Evolutionary conservation across 2,329 filamentous ascomycete species (phyloP), one percentile per base, ranked within the genome.

Genomic region (Trichoderma gracile): DNA sequence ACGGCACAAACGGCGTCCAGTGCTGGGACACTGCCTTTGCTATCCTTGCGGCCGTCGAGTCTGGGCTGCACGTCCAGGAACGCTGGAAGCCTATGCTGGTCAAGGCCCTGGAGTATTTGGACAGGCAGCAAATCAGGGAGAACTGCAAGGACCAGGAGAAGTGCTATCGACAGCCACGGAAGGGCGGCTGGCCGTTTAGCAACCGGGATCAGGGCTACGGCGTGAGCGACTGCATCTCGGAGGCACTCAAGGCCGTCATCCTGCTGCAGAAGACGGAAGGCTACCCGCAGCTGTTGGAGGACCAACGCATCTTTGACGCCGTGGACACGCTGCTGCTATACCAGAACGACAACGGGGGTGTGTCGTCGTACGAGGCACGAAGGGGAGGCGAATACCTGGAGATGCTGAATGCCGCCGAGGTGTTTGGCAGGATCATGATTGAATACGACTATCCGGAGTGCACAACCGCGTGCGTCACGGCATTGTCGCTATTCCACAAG

Each of bases 401-500:
- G 76, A 83, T 88, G 75, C 84, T 99, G 49, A 99, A 99, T 72
- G 94, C 94, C 0, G 95, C 95, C 1, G 95, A 99, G 75, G 93
- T 99, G 0, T 99, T 99, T 76, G 93, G 92, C 15, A 86, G 89
- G 21, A 99, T 99, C 78, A 99, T 99, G 95, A 89, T 99, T 61
- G 94, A 98, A 74, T 99, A 99, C 75, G 92, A 97, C 75, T 98
- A 99, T 73, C 93, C 94, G 0, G 95, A 99, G 77, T 99, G 95
- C 80, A 99, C 95, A 0, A 98, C 95, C 2, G 93, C 95, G 0
- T 92, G 93, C 33, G 90, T 99, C 3, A 97, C 92, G 1, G 93
- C 91, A 0, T 81, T 99, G 21, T 90, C 89, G 5, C 82, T 94
- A 2, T 98, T 98, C 80, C 85, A 86, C 69, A 84, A 89, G 71